Conservation (phyloP, 148 eudicot species). For the Rhododendron ferrugineum region DNA sequence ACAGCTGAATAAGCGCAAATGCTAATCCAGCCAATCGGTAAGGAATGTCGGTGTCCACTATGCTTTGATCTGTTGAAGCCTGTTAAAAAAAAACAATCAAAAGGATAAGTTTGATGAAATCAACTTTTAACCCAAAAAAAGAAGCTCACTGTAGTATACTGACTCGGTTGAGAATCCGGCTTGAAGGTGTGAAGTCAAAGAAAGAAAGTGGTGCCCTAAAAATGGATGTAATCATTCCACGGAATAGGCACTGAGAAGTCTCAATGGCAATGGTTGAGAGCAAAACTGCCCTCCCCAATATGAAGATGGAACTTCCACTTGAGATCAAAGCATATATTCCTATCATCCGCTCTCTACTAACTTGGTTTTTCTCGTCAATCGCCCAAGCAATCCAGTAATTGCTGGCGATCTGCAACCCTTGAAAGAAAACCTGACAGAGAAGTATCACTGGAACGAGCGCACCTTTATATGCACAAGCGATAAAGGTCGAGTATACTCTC, state of each 20-base stretch:
- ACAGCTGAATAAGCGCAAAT: constrained; percentile 78
- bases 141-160: constrained; percentile 1
- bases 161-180: constrained; percentile 82
- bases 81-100: constrained; percentile 20
- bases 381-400: constrained; percentile 98
- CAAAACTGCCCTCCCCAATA: constrained; percentile 73
- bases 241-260: constrained; percentile 62
- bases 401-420: constrained; percentile 71
- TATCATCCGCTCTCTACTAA: constrained; percentile 44
- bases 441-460: constrained; percentile 75
- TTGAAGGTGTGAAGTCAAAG: constrained; percentile 83
- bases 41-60: constrained; percentile 83
- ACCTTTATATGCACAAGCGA: constrained; percentile 68
- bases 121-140: neutral
- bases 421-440: constrained; percentile 73
- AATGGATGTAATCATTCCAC: constrained; percentile 61
- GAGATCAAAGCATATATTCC: constrained; percentile 58
- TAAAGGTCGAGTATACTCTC: constrained; percentile 58
- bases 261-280: constrained; percentile 77
- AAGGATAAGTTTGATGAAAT: neutral
- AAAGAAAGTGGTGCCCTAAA: constrained; percentile 83
- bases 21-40: constrained; percentile 90
- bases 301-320: constrained; percentile 73
- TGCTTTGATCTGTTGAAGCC: constrained; percentile 94
- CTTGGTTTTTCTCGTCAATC: constrained; percentile 46